Base-by-base conservation (phyloP, 2,329 filamentous ascomycete genomes). In the Metarhizium guizhouense region DNA sequence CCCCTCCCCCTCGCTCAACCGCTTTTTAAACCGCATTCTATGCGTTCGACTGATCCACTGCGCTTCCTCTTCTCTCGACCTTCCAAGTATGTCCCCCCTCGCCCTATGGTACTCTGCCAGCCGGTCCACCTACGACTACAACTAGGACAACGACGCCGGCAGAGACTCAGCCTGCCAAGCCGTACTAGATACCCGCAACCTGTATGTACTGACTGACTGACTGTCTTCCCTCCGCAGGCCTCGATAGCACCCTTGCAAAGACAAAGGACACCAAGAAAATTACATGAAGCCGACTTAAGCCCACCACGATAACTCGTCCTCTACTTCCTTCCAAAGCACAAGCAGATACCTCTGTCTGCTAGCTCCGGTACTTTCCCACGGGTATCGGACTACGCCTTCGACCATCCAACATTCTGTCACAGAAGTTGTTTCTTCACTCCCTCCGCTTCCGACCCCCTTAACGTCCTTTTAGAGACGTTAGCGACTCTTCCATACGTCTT, bases 401-500 rank as follows among this genome's bases (percentile, higher is more conserved):
- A 73, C 76, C 82, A 84, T 84, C 78, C 91, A 96, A 80, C 75
- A 96, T 96, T 95, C 86, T 87, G 79, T 86, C 83, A 77, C 82
- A 79, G 76, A 87, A 90, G 83, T 83, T 85, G 76, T 87, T 90
- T 75, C 86, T 88, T 74, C 85, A 92, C 69, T 85, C 86, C 69
- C 85, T 92, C 73, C 88, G 87, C 74, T 86, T 86, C 71, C 85
- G 89, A 73, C 92, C 93, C 77, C 92, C 93, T 76, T 96, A 96
- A 94, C 88, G 86, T 84, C 80, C 79, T 76, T 73, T 67, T 76
- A 79, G 80, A 80, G 86, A 82, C 84, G 82, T 84, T 84, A 67
- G 64, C 65, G 62, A 59, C 64, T 64, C 63, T 66, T 68, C 61
- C 61, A 62, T 60, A 56, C 62, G 56, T 62, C 71, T 63, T 66